Conservation (phyloP, 345 rosid species). For the Moricandia moricandioides region DNA sequence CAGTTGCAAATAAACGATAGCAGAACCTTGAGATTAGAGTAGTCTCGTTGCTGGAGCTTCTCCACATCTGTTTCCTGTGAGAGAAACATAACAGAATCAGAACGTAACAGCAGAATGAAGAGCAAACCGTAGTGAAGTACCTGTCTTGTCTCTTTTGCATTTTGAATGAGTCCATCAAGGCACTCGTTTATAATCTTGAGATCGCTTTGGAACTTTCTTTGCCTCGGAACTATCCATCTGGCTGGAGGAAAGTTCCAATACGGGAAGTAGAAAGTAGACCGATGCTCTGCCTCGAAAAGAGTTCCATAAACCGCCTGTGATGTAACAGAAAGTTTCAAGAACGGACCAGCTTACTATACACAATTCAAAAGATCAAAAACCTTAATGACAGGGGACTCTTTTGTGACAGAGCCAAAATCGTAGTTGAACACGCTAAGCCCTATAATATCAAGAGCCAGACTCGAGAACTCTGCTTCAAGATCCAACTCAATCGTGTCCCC, state of each 20-base stretch:
- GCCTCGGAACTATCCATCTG: conserved; percentile 89
- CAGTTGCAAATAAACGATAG: not conserved
- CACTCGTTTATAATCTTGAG: conserved; percentile 86
- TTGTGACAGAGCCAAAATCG: conserved; percentile 87
- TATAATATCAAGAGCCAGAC: conserved; percentile 87
- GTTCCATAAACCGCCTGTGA: conserved; percentile 94
- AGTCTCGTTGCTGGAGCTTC: conserved; percentile 85
- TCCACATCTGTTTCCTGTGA: conserved; percentile 89
- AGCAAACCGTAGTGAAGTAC: conserved; percentile 28
- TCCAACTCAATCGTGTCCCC: conserved; percentile 62
- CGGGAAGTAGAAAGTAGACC: conserved; percentile 92
- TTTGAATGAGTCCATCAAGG: conserved; percentile 84
- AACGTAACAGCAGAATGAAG: not conserved
- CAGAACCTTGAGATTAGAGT: conserved; percentile 66
- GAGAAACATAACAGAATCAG: not conserved
- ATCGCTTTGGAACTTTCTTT: conserved; percentile 74
- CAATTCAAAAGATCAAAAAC: conserved; percentile 33
- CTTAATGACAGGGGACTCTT: conserved; percentile 95
- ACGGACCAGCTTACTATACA: not conserved
- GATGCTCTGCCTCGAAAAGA: conserved; percentile 96
- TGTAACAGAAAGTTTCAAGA: conserved; percentile 5
- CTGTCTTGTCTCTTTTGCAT: conserved; percentile 93
- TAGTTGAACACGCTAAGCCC: conserved; percentile 94
- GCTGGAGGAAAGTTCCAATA: conserved; percentile 94
- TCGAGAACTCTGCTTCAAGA: conserved; percentile 94